Base-by-base conservation (phyloP, 768 basidiomycete species). In the Agaricus blazei region DNA sequence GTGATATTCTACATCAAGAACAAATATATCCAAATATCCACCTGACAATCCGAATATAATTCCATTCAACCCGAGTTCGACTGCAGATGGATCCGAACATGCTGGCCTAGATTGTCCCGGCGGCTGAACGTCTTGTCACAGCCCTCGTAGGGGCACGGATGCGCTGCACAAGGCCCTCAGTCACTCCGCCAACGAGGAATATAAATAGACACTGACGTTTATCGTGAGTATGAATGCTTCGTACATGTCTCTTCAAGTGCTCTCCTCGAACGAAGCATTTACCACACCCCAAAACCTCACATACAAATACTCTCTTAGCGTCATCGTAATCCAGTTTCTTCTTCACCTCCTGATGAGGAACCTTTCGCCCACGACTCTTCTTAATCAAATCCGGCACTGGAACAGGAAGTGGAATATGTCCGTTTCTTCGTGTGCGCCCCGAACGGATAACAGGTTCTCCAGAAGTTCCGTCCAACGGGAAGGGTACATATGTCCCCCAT, bases 231-330 rank as follows among this genome's bases (percentile, higher is more conserved):
- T 93, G 90, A 48, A 93, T 85, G 52, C 84, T 85, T 56, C 85
- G 69, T 19, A 92, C 78, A 70, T 93, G 91, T 27, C 91, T 72
- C 70, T 91, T 90, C 55, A 94, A 72, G 67, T 93, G 91, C 61
- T 92, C 89, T 1, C 84, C 81, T 2, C 91, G 75, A 37, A 81
- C 81, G 62, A 94, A 94, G 54, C 84, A 84, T 71, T 91, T 91
- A 15, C 82, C 83, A 61, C 91, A 93, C 1, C 81, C 88, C 0
- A 79, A 72, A 0, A 88, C 87, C 19, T 75, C 73, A 66, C 90
- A 93, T 57, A 80, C 74, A 66, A 83, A 87, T 28, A 78, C 74
- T 47, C 87, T 72, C 60, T 70, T 61, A n/a, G 63, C 63, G 12
- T 54, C 58, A 12, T 64, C 63, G 1, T 52, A 51, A 23, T 57